phyloP scores from a whole-genome alignment of 306 rosid species.

The Sicyos baderoa region DNA sequence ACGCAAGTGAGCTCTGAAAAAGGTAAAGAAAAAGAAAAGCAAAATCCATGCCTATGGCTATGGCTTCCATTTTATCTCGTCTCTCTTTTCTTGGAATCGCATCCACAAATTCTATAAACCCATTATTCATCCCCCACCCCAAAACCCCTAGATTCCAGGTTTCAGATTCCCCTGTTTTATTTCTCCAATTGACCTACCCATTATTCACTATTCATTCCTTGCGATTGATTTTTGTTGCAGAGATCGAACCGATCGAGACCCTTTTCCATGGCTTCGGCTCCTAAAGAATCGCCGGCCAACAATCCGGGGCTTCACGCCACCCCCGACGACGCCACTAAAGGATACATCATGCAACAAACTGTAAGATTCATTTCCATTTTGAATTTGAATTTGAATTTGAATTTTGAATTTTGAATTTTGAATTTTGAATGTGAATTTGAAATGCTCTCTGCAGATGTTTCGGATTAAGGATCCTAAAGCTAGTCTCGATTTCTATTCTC shows the following conservation, averaged over 20 bases:
- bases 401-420: too few species aligned
- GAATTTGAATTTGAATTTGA: too few species aligned
- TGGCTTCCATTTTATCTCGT: conserved; percentile 26
- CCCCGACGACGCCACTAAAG: conserved; percentile 71
- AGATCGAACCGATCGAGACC: conserved; percentile 33
- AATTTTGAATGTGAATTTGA: too few species aligned
- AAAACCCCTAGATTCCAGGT: conserved; percentile 38
- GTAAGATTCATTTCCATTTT: too few species aligned
- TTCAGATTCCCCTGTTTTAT: neutral
- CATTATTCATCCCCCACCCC: conserved; percentile 22
- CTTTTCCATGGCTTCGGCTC: conserved; percentile 67
- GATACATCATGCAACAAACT: conserved; percentile 86
- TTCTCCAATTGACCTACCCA: neutral
- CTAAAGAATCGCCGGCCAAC: conserved; percentile 55
- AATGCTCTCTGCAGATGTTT: conserved; percentile 40
- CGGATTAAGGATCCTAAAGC: conserved; percentile 89
- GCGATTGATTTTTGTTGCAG: conserved; percentile 25
- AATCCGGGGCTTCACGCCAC: conserved; percentile 68
- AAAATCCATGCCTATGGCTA: conserved; percentile 26
- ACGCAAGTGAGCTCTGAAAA: neutral
- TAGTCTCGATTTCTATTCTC: conserved; percentile 87
- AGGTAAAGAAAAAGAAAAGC: neutral
- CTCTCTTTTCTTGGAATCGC: conserved; percentile 37
- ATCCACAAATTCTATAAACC: conserved; percentile 27
- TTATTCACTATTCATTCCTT: neutral